Evolutionary conservation across 164 flowering plant species (phyloP).

Genomic region (Brasenia schreberi): DNA sequence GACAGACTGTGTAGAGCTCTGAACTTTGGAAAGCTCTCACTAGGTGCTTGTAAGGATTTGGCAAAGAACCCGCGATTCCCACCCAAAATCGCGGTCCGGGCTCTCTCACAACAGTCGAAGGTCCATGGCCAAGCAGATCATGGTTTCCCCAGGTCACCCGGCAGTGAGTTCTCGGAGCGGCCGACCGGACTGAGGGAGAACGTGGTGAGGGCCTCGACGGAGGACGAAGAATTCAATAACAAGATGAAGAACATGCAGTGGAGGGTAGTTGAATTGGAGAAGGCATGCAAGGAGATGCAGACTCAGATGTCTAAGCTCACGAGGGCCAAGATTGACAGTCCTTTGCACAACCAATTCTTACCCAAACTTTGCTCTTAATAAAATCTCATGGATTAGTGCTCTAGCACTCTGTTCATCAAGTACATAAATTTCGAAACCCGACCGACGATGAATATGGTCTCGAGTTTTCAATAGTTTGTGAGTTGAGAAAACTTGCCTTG

Average conservation of each 20-base stretch:
- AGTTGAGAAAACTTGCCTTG: too few relatives aligned
- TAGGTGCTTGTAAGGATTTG: conserved; percentile 64
- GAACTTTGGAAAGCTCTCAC: conserved; percentile 56
- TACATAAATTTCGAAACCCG: too few relatives aligned
- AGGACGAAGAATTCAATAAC: conserved; percentile 30
- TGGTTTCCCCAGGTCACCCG: background rate
- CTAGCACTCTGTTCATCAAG: too few relatives aligned
- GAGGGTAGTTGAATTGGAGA: conserved; percentile 56
- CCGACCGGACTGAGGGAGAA: conserved; percentile 4
- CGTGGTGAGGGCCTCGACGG: conserved; percentile 9
- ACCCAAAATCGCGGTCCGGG: conserved; percentile 53
- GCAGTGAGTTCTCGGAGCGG: background rate
- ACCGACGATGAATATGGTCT: too few relatives aligned
- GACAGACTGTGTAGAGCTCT: conserved; percentile 62
- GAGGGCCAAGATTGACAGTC: conserved; percentile 3
- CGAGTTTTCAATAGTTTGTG: too few relatives aligned
- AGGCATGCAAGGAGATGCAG: conserved; percentile 42
- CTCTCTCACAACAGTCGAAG: conserved; percentile 49
- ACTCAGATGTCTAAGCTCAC: conserved; percentile 39
- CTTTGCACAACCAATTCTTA: background rate
- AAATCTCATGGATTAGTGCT: too few relatives aligned
- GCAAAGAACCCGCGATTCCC: conserved; percentile 74
- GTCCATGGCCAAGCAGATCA: conserved; percentile 1
- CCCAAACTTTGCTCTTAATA: background rate
- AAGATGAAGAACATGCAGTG: conserved; percentile 48